Evolutionary conservation across 75 land plant species (phyloP).

Genomic region (Azolla pinnata): DNA sequence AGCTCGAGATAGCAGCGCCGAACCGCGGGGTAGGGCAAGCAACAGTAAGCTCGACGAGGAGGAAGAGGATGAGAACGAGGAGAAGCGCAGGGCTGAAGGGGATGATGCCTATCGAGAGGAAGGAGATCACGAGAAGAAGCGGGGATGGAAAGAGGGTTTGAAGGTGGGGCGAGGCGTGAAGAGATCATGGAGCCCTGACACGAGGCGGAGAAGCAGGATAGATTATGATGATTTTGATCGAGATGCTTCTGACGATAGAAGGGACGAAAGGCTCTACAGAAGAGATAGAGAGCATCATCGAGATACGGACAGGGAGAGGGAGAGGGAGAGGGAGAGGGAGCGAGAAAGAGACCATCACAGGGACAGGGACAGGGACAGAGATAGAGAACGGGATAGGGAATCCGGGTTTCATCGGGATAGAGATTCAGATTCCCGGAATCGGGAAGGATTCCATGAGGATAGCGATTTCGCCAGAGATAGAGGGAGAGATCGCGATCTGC

Average conservation of each 20-base stretch:
- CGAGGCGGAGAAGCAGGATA: slow-evolving; percentile 27
- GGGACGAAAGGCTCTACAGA: slow-evolving; percentile 54
- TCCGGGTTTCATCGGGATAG: slow-evolving; percentile 4
- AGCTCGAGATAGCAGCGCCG: too few species aligned
- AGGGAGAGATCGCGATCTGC: slow-evolving; percentile 34
- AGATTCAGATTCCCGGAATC: slow-evolving; percentile 21
- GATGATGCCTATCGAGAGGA: slow-evolving; percentile 14
- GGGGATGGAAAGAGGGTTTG: slow-evolving; percentile 11
- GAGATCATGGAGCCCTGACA: slow-evolving; percentile 64
- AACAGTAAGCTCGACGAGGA: slow-evolving; percentile 2
- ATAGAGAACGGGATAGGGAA: slow-evolving; percentile 21
- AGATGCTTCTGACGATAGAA: slow-evolving; percentile 38
- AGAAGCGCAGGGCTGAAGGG: slow-evolving; percentile 31
- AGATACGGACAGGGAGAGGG: slow-evolving; percentile 16
- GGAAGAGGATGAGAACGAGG: slow-evolving; percentile 36
- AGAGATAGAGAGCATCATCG: slow-evolving; percentile 20
- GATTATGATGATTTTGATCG: slow-evolving; percentile 44
- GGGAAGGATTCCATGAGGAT: slow-evolving; percentile 41
- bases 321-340: background rate
- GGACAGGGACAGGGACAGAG: slow-evolving; percentile 45
- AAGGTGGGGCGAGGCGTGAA: slow-evolving; percentile 28
- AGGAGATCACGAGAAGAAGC: slow-evolving; percentile 28
- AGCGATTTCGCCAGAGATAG: slow-evolving; percentile 48
- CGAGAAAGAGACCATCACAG: too few species aligned
- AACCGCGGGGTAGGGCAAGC: slow-evolving; percentile 16